A percentile compares a stretch with the other conserved stretches of the same genome.
phyloP scores from a whole-genome alignment of 352 stramenopile genomes.

The Pythium sukuiense region DNA sequence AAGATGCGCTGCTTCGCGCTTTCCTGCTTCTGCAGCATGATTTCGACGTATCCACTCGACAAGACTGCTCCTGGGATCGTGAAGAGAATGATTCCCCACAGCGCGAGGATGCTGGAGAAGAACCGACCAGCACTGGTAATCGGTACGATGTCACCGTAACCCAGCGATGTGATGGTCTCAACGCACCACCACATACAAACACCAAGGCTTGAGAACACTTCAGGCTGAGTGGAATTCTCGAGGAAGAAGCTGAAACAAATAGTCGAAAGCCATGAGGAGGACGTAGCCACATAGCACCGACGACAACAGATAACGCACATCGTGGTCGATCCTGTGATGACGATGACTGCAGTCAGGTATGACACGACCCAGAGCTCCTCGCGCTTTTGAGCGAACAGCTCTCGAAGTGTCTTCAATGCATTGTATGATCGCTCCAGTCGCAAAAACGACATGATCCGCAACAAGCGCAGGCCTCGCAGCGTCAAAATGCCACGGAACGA shows the following conservation, averaged over 20 bases:
- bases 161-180: conserved; percentile 85
- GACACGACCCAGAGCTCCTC: conserved; percentile 78
- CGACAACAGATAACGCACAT: conserved; percentile 43
- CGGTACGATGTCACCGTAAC: conserved; percentile 84
- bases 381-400: conserved; percentile 73
- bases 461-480: conserved; percentile 62
- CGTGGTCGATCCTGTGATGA: conserved; percentile 81
- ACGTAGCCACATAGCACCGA: neutral
- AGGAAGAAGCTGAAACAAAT: conserved; percentile 63
- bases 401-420: conserved; percentile 73
- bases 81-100: conserved; percentile 88
- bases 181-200: conserved; percentile 81
- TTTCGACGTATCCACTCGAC: conserved; percentile 75
- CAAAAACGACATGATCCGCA: conserved; percentile 82
- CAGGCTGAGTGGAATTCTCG: conserved; percentile 66
- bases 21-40: conserved; percentile 83
- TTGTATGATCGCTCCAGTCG: conserved; percentile 77
- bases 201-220: conserved; percentile 77
- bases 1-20: conserved; percentile 47
- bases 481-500: conserved; percentile 62
- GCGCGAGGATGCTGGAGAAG: conserved; percentile 72
- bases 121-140: conserved; percentile 61
- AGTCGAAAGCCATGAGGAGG: neutral
- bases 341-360: conserved; percentile 76
- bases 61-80: conserved; percentile 83